phyloP scores from a whole-genome alignment of 306 rosid species.

The Vigna angularis region DNA sequence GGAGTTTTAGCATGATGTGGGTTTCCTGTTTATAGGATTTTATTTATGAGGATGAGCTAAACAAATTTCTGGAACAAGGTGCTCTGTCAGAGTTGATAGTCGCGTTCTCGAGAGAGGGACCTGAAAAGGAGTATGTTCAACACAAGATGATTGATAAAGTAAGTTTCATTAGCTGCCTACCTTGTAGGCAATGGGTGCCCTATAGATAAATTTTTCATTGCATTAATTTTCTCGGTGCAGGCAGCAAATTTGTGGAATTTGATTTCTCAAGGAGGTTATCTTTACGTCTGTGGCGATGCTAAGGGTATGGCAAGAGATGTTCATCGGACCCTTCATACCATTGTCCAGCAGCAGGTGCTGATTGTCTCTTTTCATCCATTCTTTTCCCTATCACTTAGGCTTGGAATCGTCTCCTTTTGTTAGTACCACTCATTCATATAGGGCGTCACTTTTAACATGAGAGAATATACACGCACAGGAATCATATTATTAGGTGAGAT shows the following conservation, averaged over 20 bases:
- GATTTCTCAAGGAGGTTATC: conserved; percentile 68
- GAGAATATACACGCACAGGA: too few relatives aligned
- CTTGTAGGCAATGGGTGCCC: neutral
- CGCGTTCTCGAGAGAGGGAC: conserved; percentile 77
- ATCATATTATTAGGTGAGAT: too few relatives aligned
- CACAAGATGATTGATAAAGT: conserved; percentile 73
- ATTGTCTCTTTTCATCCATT: neutral
- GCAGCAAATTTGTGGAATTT: conserved; percentile 64
- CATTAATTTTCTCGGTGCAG: conserved; percentile 51
- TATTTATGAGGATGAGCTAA: conserved; percentile 81
- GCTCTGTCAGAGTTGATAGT: conserved; percentile 65
- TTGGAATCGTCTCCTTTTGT: neutral
- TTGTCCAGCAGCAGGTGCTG: conserved; percentile 68
- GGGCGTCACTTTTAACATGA: neutral
- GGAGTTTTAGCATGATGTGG: neutral
- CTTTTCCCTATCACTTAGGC: neutral
- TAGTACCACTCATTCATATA: neutral
- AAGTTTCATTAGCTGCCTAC: conserved; percentile 37
- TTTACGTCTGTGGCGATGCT: conserved; percentile 87
- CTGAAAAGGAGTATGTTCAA: conserved; percentile 74
- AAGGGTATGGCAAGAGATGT: conserved; percentile 87
- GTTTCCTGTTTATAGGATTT: conserved; percentile 63
- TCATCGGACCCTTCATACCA: conserved; percentile 70
- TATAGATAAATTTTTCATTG: conserved; percentile 23
- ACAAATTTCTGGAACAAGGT: conserved; percentile 61